Percentiles rank a stretch among this genome's conserved stretches.
Conservation (phyloP, 2,329 filamentous ascomycete genomes). For the Ophiostoma montium region DNA sequence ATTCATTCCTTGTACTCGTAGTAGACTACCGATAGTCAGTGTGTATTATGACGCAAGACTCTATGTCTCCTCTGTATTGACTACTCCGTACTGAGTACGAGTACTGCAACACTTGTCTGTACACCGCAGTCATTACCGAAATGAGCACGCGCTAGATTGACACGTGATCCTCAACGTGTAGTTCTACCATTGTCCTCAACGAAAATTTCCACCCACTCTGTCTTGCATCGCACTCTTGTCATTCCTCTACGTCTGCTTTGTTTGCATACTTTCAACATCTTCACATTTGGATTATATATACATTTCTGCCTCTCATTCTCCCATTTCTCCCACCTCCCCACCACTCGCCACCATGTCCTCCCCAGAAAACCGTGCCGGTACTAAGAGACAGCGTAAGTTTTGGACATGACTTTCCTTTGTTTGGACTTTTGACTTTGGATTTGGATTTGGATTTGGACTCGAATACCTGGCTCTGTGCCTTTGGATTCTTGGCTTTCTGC, state of each 20-base stretch:
- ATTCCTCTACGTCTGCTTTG: background rate
- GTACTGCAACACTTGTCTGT: too few relatives aligned
- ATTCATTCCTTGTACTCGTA: too few relatives aligned
- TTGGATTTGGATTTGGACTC: background rate
- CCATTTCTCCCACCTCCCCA: background rate
- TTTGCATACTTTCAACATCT: background rate
- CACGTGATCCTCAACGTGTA: constrained; percentile 2
- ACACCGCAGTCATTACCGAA: background rate
- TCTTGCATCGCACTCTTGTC: background rate
- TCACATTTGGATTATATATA: too few relatives aligned
- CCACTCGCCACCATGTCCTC: constrained; percentile 8
- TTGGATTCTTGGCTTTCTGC: background rate
- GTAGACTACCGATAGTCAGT: too few relatives aligned
- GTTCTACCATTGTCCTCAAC: background rate
- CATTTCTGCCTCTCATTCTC: too few relatives aligned
- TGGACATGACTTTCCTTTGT: background rate
- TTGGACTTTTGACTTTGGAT: background rate
- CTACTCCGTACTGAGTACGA: too few relatives aligned
- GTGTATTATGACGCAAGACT: too few relatives aligned
- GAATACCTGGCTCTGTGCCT: background rate
- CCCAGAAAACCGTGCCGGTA: constrained; percentile 16
- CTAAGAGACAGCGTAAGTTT: constrained; percentile 21
- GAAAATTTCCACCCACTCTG: background rate
- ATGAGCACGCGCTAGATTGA: background rate
- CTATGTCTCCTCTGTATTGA: too few relatives aligned